Conservation (phyloP, 306 rosid species). For the Glycyrrhiza uralensis region DNA sequence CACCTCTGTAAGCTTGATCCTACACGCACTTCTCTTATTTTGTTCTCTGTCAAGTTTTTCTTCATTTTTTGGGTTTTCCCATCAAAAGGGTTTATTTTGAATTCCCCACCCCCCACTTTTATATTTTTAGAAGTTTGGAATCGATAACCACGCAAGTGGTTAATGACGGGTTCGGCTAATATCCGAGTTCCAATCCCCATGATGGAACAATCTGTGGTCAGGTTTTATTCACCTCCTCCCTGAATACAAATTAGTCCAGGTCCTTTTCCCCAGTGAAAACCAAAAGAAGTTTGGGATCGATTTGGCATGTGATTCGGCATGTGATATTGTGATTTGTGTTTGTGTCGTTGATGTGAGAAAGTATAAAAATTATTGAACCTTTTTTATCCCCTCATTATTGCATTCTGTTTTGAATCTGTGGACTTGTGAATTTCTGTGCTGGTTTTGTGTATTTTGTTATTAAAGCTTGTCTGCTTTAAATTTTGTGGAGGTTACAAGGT, state of each 20-base stretch:
- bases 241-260: too few relatives aligned
- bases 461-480: not conserved
- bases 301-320: constrained; percentile 18
- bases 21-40: not conserved
- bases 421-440: not conserved
- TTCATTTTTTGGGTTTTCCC: not conserved
- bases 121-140: not conserved
- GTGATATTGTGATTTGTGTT: too few relatives aligned
- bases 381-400: not conserved
- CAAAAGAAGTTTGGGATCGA: too few relatives aligned
- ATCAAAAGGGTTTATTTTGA: not conserved
- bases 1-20: constrained; percentile 50
- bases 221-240: too few relatives aligned
- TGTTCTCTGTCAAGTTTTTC: not conserved
- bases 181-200: too few relatives aligned
- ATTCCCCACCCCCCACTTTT: not conserved
- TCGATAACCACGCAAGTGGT: too few relatives aligned
- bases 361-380: not conserved
- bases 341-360: constrained; percentile 4
- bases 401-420: not conserved
- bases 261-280: too few relatives aligned
- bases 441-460: not conserved
- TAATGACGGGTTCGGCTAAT: too few relatives aligned
- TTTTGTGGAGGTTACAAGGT: constrained; percentile 7
- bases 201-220: too few relatives aligned